phyloP scores from a whole-genome alignment of 108 stramenopile genomes.

The Phaeodactylum tricornutum region DNA sequence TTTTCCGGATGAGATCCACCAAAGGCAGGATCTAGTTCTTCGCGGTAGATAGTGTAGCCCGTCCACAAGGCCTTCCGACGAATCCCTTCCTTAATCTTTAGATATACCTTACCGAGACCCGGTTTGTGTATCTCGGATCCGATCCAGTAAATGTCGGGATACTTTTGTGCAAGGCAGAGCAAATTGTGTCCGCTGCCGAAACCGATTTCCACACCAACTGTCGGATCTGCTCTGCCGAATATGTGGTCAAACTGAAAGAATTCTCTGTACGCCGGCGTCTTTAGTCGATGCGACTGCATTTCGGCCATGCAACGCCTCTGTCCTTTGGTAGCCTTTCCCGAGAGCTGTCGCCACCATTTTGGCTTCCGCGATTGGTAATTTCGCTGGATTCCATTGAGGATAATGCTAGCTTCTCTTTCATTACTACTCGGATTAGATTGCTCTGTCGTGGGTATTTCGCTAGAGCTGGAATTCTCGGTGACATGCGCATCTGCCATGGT shows the following conservation, averaged over 20 bases:
- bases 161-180: slow-evolving; percentile 25
- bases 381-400: too few species aligned
- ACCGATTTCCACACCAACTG: slow-evolving; percentile 58
- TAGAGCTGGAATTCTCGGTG: too few species aligned
- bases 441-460: too few species aligned
- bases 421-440: too few species aligned
- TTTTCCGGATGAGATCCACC: background rate
- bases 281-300: slow-evolving; percentile 25
- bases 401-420: too few species aligned
- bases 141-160: slow-evolving; percentile 28
- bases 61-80: background rate
- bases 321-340: slow-evolving; percentile 42
- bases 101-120: slow-evolving; percentile 31
- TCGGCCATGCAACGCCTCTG: slow-evolving; percentile 43
- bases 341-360: slow-evolving; percentile 56
- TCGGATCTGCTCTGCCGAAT: slow-evolving; percentile 12
- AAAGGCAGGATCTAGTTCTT: background rate
- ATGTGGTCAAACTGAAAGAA: slow-evolving; percentile 19
- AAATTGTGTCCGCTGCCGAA: slow-evolving; percentile 64
- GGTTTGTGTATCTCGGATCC: slow-evolving; percentile 58
- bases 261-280: slow-evolving; percentile 9
- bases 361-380: too few species aligned
- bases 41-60: background rate
- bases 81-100: slow-evolving; percentile 25
- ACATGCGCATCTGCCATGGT: too few species aligned